Percentiles rank a stretch among this genome's conserved stretches.
Conservation (phyloP, 371 early-diverging fungal species). For the Haplosporangium sp. region DNA sequence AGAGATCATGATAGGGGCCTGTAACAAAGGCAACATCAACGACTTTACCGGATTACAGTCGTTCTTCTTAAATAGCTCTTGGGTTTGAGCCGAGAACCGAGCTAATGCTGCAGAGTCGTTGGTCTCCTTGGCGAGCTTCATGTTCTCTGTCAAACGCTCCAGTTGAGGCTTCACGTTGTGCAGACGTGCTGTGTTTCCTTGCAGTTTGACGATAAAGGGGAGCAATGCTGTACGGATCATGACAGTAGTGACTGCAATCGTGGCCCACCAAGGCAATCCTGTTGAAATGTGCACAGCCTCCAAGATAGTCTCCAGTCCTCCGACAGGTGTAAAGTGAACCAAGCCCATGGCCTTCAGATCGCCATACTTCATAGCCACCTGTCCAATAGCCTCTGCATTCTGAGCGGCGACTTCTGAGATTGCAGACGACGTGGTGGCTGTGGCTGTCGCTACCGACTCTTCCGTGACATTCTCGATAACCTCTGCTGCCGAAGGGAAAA, state of each 20-base stretch:
- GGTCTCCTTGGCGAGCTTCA: conserved; percentile 66
- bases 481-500: conserved; percentile 39
- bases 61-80: conserved; percentile 71
- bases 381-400: conserved; percentile 59
- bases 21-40: conserved; percentile 72
- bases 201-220: conserved; percentile 83
- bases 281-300: conserved; percentile 85
- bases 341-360: conserved; percentile 85
- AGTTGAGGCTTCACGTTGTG: conserved; percentile 83
- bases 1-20: conserved; percentile 89
- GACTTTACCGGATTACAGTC: conserved; percentile 74
- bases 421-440: conserved; percentile 22
- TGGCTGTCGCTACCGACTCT: conserved; percentile 26
- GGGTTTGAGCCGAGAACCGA: conserved; percentile 66
- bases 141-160: conserved; percentile 72
- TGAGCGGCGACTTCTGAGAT: conserved; percentile 48
- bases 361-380: conserved; percentile 76
- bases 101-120: conserved; percentile 70
- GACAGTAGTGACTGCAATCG: conserved; percentile 82
- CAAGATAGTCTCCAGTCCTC: conserved; percentile 75
- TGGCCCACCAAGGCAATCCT: conserved; percentile 95
- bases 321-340: conserved; percentile 82
- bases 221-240: conserved; percentile 76
- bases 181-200: conserved; percentile 77
- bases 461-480: conserved; percentile 45